Evolutionary conservation across 73 alveolate genomes (phyloP), one percentile per base, ranked within the genome.

Genomic region (Diophrys appendiculata): DNA sequence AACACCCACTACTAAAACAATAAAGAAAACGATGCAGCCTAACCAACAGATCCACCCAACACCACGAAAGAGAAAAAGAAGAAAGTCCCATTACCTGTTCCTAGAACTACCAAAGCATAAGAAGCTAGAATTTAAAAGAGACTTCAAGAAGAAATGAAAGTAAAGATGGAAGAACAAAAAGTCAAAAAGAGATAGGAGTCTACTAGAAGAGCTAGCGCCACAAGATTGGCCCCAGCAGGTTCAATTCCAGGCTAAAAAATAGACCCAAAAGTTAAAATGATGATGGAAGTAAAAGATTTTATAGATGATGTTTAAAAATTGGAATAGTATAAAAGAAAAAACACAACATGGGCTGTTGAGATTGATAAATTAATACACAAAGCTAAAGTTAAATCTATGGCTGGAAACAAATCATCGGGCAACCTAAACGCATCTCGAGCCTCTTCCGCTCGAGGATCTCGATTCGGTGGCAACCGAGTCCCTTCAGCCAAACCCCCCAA

Each of bases 201-300:
- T 25, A 67, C 25, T 3, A 5, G 31, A 29, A 25, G 54, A 31
- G 52, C 54, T 3, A n/a, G 54, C 3, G 11, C 43, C 1, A 54
- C 24, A 5, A 3, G 26, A 18, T 67, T 23, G 25, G 75, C 75
- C 24, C 26, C 25, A 3, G 54, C 53, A 5, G 75, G 53, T 2
- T 31, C 75, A 3, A 67, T 67, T 28, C 75, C 75, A 18, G 75
- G 75, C 30, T 25, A 67, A 24, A 67, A 67, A 24, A 67, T 67
- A n/a, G 31, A 67, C 54, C 75, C 75, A 1, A 67, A 67, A 24
- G 54, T 28, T 5, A 1, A 23, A 5, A 25, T 67, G 25, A 31
- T 31, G 23, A 31, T 23, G 31, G 31, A 67, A 67, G 31, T 67
- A 26, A 67, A 67, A 67, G 75, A 67, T 3, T 67, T 67, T 24